Conservation (phyloP, 73 alveolate species). For the Paraurostyla sp. region DNA sequence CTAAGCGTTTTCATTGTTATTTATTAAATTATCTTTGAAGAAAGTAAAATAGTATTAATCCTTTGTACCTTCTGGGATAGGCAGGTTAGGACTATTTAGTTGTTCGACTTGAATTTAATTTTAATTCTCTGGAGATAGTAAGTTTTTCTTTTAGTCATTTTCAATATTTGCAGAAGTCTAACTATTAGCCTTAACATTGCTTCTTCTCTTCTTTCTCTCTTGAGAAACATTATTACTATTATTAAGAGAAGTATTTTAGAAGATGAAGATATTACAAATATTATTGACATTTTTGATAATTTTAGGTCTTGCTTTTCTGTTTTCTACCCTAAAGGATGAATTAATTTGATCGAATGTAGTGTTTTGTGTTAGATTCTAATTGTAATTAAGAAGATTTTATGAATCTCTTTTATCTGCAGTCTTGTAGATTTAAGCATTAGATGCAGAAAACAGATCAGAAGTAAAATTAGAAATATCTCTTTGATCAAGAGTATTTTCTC, state of each 20-base stretch:
- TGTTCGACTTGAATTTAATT: neutral
- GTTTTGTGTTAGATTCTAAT: too few relatives aligned
- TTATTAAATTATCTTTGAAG: slow-evolving; percentile 10
- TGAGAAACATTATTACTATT: neutral
- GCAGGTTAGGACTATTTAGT: neutral
- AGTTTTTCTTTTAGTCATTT: too few relatives aligned
- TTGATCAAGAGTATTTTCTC: slow-evolving; percentile 6
- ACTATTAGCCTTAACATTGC: neutral
- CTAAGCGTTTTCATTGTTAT: neutral
- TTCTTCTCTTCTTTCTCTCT: slow-evolving; percentile 13
- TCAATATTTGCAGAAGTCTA: neutral
- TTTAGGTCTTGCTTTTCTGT: slow-evolving; percentile 48
- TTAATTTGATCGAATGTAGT: too few relatives aligned
- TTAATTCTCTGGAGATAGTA: neutral
- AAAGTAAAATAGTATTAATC: slow-evolving; percentile 37
- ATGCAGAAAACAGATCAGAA: neutral
- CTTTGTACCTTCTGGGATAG: neutral
- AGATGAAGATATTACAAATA: slow-evolving; percentile 18
- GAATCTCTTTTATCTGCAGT: neutral
- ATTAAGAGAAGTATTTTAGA: slow-evolving; percentile 6
- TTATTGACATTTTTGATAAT: slow-evolving; percentile 28
- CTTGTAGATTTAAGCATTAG: neutral
- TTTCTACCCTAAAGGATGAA: slow-evolving; percentile 44
- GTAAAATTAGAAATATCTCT: neutral
- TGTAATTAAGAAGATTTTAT: neutral